phyloP scores from a whole-genome alignment of 495 filamentous ascomycete species.

The Penicillium lividum region DNA sequence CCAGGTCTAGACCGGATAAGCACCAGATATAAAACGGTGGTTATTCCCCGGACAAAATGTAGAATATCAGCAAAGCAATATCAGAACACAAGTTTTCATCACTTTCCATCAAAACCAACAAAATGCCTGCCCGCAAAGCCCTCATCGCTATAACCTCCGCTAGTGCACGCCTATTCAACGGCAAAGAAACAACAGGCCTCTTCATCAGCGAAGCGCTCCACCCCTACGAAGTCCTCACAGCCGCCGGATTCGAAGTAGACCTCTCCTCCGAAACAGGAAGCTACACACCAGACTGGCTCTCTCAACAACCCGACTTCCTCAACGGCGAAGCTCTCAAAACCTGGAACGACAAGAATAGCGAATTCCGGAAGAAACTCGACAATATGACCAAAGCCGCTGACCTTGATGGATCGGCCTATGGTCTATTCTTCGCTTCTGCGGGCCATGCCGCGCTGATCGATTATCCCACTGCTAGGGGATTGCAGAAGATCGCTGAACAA shows the following conservation, averaged over 20 bases:
- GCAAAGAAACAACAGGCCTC: conserved; percentile 37
- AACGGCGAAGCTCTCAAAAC: conserved; percentile 34
- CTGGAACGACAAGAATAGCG: conserved; percentile 42
- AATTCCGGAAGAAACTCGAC: conserved; percentile 44
- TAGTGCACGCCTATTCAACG: conserved; percentile 42
- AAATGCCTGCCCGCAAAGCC: conserved; percentile 39
- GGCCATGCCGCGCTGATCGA: conserved; percentile 49
- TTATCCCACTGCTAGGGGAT: conserved; percentile 39
- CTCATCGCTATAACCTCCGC: conserved; percentile 51
- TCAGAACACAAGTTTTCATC: not conserved
- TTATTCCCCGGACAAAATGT: not conserved
- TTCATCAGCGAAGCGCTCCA: conserved; percentile 54
- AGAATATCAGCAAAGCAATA: not conserved
- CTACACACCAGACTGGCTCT: conserved; percentile 48
- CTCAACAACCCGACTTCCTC: conserved; percentile 42
- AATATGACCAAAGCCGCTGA: conserved; percentile 35
- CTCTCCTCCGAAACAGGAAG: conserved; percentile 47
- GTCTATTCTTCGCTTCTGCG: conserved; percentile 47
- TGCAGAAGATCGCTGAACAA: conserved; percentile 40
- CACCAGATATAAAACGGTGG: not conserved
- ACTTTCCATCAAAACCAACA: not conserved
- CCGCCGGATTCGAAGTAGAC: conserved; percentile 51
- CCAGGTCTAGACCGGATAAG: not conserved
- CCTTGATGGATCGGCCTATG: conserved; percentile 35
- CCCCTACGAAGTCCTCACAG: conserved; percentile 44